Evolutionary conservation across 1,139 yeast genomes (phyloP), one percentile per base, ranked within the genome.

Genomic region (Nakaseomyces kungkrabaensis): DNA sequence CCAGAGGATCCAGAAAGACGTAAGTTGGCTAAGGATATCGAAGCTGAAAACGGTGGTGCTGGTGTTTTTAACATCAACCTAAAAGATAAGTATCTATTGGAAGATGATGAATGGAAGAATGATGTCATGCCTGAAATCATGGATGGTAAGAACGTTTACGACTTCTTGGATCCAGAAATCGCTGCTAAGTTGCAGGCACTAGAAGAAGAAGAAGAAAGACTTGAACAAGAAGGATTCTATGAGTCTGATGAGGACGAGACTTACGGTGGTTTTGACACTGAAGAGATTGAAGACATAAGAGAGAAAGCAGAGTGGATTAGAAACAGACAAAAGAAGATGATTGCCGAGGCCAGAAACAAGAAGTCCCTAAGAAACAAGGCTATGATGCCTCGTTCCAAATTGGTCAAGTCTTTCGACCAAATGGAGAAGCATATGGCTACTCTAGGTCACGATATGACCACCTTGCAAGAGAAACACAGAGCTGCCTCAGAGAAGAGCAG

Each of bases 41-140:
- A 92, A 72, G 84, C 78, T 45, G 96, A 86, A 68, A 88, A 92
- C 62, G 98, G 98, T 65, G 98, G 98, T 67, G 97, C 98, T 32
- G 98, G 98, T 76, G 98, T 92, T 38, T 92, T 74, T 76, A 92
- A 89, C 72, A 81, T 92, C 63, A 88, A 94, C 73, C 77, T 90
- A 72, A 87, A 89, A 71, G 97, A 90, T 63, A 85, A 84, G 62
- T 92, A 92, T 71, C 62, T 92, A 54, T 76, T 92, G 59, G 98
- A 92, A 59, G 94, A 94, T 65, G 97, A 90, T 45, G 95, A 87
- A 55, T 92, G 99, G 99, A 92, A 92, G 78, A 80, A 88, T 58
- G 99, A 92, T 68, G 78, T 84, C 57, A 89, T 94, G 89, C 99
- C 99, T 27, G 99, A 92, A 74, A 77, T 92, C 51, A 74, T 92